A percentile compares a stretch with the other conserved stretches of the same genome.
Evolutionary conservation across 176 grass and related monocot genomes (phyloP).

Genomic region (Tuctoria greenei): DNA sequence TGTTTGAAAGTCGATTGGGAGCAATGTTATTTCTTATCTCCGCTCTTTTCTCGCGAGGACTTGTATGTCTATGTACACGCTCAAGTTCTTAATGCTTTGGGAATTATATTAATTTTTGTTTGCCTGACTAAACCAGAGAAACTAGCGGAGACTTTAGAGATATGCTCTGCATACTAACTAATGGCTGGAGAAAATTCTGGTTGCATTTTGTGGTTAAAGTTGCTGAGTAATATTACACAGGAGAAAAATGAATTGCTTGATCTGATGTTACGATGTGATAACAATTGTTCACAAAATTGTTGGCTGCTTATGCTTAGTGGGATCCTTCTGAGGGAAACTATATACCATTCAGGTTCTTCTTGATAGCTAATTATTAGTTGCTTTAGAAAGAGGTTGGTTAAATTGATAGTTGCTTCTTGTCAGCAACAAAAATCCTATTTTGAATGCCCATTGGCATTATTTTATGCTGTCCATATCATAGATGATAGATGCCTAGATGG

Average conservation of each 20-base stretch:
- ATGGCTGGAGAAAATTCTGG: not conserved
- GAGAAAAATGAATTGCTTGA: not conserved
- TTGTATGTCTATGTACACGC: constrained; percentile 55
- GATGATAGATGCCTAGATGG: not conserved
- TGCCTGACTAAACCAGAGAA: not conserved
- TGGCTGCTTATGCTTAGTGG: not conserved
- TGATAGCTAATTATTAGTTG: not conserved
- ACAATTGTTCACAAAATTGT: not conserved
- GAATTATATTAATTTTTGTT: constrained; percentile 4
- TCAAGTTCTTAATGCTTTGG: constrained; percentile 17
- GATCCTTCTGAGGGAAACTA: not conserved
- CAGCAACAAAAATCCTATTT: not conserved
- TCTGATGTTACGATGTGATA: not conserved
- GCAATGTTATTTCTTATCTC: constrained; percentile 94
- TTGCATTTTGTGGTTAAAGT: constrained; percentile 2
- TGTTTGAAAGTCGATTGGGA: constrained; percentile 90
- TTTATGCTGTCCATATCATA: not conserved
- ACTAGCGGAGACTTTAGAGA: not conserved
- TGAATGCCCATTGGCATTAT: not conserved
- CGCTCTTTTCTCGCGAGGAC: constrained; percentile 86
- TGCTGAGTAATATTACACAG: not conserved
- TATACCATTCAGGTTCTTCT: not conserved
- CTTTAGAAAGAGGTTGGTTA: not conserved
- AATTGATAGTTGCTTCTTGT: not conserved
- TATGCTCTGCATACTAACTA: not conserved